These are phyloP conservation scores for Gamarada debralockiae DNA, from an alignment of 495 filamentous ascomycete genomes.

Conservation along the genomic window DNA sequence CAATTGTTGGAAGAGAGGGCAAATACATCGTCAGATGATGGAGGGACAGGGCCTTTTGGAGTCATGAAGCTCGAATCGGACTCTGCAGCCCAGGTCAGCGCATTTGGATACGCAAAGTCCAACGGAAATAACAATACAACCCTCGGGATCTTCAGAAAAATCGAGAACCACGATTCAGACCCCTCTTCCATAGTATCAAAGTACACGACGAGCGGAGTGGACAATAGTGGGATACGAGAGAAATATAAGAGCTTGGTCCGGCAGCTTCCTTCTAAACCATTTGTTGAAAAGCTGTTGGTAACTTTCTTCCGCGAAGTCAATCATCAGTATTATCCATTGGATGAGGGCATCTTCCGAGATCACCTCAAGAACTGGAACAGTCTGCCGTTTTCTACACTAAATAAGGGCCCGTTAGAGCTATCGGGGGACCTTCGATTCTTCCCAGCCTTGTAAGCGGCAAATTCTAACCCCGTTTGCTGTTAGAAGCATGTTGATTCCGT, in stretches of 20 bases:
- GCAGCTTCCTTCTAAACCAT: conserved; percentile 47
- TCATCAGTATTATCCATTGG: conserved; percentile 54
- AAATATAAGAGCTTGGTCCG: conserved; percentile 50
- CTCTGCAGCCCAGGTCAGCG: conserved; percentile 23
- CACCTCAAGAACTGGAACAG: conserved; percentile 49
- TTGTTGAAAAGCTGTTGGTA: conserved; percentile 47
- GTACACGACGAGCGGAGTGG: conserved; percentile 18
- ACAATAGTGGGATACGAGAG: conserved; percentile 34
- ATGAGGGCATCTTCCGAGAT: conserved; percentile 44
- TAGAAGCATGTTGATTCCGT: too few relatives aligned
- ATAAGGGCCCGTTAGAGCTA: conserved; percentile 37
- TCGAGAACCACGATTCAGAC: conserved; percentile 33
- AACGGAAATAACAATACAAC: conserved; percentile 38
- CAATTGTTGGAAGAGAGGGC: conserved; percentile 28
- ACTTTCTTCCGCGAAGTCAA: conserved; percentile 56
- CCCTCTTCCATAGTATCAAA: conserved; percentile 15
- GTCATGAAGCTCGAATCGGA: conserved; percentile 17
- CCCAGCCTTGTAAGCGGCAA: conserved; percentile 37
- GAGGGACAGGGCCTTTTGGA: neutral
- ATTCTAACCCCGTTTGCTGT: too few relatives aligned
- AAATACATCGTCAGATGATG: conserved; percentile 4
- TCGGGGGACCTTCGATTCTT: conserved; percentile 43
- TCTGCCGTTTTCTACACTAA: conserved; percentile 41
- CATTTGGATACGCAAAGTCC: conserved; percentile 43
- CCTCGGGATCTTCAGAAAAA: conserved; percentile 46